Conservation (phyloP, 2,329 filamentous ascomycete species). For the Fusarium vanettenii region DNA sequence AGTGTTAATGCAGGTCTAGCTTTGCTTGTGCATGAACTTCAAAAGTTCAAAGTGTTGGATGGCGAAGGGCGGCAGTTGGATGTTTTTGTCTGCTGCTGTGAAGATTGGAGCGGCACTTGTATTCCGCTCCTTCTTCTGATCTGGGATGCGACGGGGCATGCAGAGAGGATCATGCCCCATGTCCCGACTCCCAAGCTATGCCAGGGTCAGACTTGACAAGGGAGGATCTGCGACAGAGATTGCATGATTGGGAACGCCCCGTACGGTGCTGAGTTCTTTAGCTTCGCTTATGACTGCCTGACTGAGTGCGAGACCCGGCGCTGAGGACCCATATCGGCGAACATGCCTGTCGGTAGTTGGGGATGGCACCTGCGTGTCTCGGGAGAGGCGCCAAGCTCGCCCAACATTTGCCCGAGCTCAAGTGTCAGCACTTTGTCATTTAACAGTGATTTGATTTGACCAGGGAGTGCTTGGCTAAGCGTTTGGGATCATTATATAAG, state of each 20-base stretch:
- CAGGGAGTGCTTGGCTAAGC: not conserved
- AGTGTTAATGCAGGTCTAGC: conserved; percentile 3
- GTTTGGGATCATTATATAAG: not conserved
- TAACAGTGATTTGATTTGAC: not conserved
- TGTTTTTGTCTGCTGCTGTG: not conserved
- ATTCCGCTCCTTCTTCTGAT: not conserved
- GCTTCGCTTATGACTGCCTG: not conserved
- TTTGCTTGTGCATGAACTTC: not conserved
- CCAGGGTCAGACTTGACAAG: not conserved
- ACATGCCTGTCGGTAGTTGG: not conserved
- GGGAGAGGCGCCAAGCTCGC: not conserved
- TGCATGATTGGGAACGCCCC: not conserved
- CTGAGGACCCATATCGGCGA: not conserved
- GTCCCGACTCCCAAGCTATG: not conserved
- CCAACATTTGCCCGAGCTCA: not conserved
- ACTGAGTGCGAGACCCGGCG: not conserved
- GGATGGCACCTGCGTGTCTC: not conserved
- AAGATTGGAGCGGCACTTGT: not conserved
- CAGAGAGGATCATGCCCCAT: not conserved
- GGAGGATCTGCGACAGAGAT: not conserved
- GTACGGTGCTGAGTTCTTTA: not conserved
- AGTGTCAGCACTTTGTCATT: not conserved
- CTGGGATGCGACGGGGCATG: not conserved
- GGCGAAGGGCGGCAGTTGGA: not conserved
- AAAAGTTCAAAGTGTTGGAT: not conserved